These are phyloP conservation scores for Onygena corvina DNA, from an alignment of 2,329 filamentous ascomycete genomes.

Conservation along the genomic window DNA sequence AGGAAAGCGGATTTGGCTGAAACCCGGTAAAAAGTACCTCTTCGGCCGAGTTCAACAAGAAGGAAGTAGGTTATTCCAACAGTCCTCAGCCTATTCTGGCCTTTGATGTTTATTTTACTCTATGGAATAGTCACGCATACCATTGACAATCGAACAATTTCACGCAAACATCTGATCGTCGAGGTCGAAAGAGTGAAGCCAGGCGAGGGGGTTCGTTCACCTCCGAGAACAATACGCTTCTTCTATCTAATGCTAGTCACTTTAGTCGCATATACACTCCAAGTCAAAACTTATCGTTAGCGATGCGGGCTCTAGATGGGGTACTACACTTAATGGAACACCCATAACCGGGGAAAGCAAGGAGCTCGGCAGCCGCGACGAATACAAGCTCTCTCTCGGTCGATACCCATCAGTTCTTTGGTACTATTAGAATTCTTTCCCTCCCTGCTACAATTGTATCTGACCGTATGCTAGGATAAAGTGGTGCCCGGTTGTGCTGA, in stretches of 20 bases:
- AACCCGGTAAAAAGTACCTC: constrained; percentile 72
- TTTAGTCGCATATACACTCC: constrained; percentile 48
- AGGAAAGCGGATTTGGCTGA: constrained; percentile 70
- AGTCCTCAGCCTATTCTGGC: not conserved
- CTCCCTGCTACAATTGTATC: not conserved
- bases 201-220: constrained; percentile 51
- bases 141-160: constrained; percentile 72
- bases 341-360: constrained; percentile 51
- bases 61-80: constrained; percentile 16
- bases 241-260: constrained; percentile 2
- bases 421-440: constrained; percentile 20
- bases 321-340: constrained; percentile 64
- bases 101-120: not conserved
- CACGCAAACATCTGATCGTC: constrained; percentile 75
- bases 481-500: constrained; percentile 72
- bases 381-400: constrained; percentile 60
- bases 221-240: constrained; percentile 12
- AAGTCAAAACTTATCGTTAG: constrained; percentile 61
- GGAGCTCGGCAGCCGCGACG: constrained; percentile 25
- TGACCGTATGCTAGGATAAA: constrained; percentile 44
- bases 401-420: constrained; percentile 48
- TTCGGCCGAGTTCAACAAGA: constrained; percentile 63
- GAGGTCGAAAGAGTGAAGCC: constrained; percentile 53
- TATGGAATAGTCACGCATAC: constrained; percentile 48
- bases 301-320: constrained; percentile 73